A percentile compares a stretch with the other conserved stretches of the same genome.
These are phyloP conservation scores for Phytophthora tubulina DNA, from an alignment of 352 stramenopile species.

Conservation along the genomic window DNA sequence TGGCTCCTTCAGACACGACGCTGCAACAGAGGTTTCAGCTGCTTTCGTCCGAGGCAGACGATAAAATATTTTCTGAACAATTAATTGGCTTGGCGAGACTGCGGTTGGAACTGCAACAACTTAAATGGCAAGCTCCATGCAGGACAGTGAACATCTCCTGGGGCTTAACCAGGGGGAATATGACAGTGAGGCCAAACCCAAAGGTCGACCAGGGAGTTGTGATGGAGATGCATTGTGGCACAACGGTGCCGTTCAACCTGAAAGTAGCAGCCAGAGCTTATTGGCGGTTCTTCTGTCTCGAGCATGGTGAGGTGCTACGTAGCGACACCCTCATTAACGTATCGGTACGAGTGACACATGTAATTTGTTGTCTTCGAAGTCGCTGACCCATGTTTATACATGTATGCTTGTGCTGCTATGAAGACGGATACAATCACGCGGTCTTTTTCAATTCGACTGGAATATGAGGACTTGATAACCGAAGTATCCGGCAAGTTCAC, in stretches of 20 bases:
- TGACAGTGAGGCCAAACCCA: conserved; percentile 2
- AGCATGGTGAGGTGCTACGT: conserved; percentile 3
- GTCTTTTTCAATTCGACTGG: conserved; percentile 21
- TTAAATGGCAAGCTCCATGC: not conserved
- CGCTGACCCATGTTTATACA: not conserved
- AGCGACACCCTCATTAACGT: not conserved
- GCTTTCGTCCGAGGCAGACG: not conserved
- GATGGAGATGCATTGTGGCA: conserved; percentile 22
- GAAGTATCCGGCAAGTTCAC: conserved; percentile 49
- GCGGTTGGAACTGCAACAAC: conserved; percentile 13
- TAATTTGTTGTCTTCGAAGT: not conserved
- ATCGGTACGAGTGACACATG: not conserved
- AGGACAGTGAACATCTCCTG: conserved; percentile 1
- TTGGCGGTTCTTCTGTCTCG: conserved; percentile 25
- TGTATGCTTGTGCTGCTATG: not conserved
- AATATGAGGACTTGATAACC: conserved; percentile 26
- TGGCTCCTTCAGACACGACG: not conserved
- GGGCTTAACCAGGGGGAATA: conserved; percentile 4
- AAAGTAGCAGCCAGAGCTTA: conserved; percentile 27
- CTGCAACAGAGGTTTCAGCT: not conserved
- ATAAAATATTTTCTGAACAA: conserved; percentile 15
- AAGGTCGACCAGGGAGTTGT: conserved; percentile 1
- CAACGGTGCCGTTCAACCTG: conserved; percentile 28
- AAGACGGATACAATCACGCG: conserved; percentile 10
- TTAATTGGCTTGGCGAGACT: not conserved